Conservation (phyloP, 768 basidiomycete species). For the Lepiota brunneoincarnata region DNA sequence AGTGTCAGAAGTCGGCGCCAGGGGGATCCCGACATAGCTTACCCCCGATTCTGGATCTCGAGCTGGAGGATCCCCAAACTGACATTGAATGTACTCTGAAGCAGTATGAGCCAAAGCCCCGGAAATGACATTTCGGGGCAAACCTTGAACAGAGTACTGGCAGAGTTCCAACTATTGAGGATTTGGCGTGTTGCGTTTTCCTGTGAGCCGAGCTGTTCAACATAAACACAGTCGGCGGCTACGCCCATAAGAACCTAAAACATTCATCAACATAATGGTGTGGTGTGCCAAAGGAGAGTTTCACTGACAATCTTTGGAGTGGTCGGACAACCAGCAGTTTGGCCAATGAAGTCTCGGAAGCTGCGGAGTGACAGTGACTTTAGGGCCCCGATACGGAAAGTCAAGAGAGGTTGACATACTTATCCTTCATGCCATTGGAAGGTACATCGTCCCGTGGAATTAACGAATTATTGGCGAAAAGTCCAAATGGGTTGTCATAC, state of each 20-base stretch:
- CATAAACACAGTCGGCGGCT: slow-evolving; percentile 84
- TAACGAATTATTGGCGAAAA: slow-evolving; percentile 4
- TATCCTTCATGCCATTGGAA: slow-evolving; percentile 47
- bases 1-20: neutral
- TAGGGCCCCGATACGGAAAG: neutral
- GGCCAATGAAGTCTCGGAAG: slow-evolving; percentile 68
- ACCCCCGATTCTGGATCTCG: slow-evolving; percentile 62
- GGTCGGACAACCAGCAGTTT: slow-evolving; percentile 67
- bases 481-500: slow-evolving; percentile 25
- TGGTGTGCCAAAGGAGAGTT: neutral
- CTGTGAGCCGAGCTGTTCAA: slow-evolving; percentile 56
- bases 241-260: slow-evolving; percentile 75
- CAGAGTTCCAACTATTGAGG: slow-evolving; percentile 78
- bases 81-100: slow-evolving; percentile 73
- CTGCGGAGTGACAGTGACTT: slow-evolving; percentile 33
- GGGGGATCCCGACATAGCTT: slow-evolving; percentile 16
- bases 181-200: slow-evolving; percentile 73
- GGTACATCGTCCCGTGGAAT: slow-evolving; percentile 51
- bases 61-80: slow-evolving; percentile 82
- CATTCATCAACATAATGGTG: slow-evolving; percentile 4
- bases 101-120: slow-evolving; percentile 3
- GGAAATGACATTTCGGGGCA: slow-evolving; percentile 2
- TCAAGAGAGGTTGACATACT: slow-evolving; percentile 37
- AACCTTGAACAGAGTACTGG: slow-evolving; percentile 69
- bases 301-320: slow-evolving; percentile 62